Evolutionary conservation across 495 filamentous ascomycete genomes (phyloP), one percentile per base, ranked within the genome.

Genomic region (Penicillium lagena): DNA sequence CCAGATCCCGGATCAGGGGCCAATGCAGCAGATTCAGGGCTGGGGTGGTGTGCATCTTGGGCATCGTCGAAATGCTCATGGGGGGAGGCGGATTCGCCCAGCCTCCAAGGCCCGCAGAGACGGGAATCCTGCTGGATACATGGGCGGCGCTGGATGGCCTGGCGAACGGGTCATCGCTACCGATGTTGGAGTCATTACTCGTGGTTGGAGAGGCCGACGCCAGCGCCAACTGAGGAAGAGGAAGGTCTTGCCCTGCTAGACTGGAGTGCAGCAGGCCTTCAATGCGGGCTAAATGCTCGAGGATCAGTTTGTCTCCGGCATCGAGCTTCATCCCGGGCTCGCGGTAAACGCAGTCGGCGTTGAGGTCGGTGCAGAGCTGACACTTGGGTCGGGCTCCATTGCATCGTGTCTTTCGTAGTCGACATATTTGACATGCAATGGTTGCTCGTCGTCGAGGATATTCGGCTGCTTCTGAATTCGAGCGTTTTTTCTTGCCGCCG

Each of bases 241-340:
- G 22, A 22, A 22, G 67, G 11, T 17, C 34, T 40, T 72, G 71
- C n/a, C 62, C 63, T 12, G 68, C 58, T 40, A 85, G 51, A 43
- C 70, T 85, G 36, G 82, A 80, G 59, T 89, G 85, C 10, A 91
- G 78, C 12, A 90, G 64, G 33, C 78, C 82, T 63, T 91, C 87
- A 45, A 91, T 90, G 17, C 85, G 76, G 46, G 75, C 76, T 22
- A 91, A 67, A 38, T 82, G 81, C 52, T 90, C 87, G 15, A 91
- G 69, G 45, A 91, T 91, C 34, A 90, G 76, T 58, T 88, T 90
- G 63, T 90, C 87, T 43, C 87, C 87, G 28, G 87, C 86, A 62
- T 90, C 87, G 27, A 90, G 80, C 62, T 91, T 91, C 67, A 90
- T 89, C 5, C 87, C 87, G 12, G 87, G 87, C 62, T 91, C 87